Evolutionary conservation across 2,329 filamentous ascomycete genomes (phyloP).

Genomic region (Colletotrichum cereale): DNA sequence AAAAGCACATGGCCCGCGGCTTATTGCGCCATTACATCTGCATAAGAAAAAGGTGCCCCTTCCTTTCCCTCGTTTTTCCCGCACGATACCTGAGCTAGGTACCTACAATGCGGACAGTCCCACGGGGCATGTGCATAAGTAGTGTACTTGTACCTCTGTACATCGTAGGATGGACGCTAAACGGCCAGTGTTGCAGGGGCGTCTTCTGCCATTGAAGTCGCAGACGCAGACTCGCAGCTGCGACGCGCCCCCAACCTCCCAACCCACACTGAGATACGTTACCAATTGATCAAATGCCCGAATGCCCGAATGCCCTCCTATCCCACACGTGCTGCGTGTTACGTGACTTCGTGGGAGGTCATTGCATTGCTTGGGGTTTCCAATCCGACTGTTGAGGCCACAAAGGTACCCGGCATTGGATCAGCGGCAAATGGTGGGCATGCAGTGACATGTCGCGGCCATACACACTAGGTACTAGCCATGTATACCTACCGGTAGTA

Average conservation of each 20-base stretch:
- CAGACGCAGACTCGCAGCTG: background rate
- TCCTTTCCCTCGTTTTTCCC: background rate
- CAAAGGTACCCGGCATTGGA: background rate
- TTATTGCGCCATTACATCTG: conserved; percentile 22
- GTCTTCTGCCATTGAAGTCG: conserved; percentile 12
- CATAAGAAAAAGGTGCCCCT: conserved; percentile 15
- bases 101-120: background rate
- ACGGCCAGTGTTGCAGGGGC: conserved; percentile 17
- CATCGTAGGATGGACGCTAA: conserved; percentile 13
- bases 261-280: no score
- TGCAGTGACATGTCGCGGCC: background rate
- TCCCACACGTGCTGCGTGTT: background rate
- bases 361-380: background rate
- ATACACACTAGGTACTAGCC: background rate
- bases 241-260: background rate
- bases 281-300: no score
- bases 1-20: conserved; percentile 12
- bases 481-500: background rate
- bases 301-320: background rate
- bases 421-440: background rate
- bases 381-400: background rate
- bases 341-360: background rate
- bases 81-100: background rate
- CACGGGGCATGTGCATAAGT: background rate
- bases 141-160: no score